Conservation (phyloP, 805 yeast species). For the Debaryomyces tyrocola region DNA sequence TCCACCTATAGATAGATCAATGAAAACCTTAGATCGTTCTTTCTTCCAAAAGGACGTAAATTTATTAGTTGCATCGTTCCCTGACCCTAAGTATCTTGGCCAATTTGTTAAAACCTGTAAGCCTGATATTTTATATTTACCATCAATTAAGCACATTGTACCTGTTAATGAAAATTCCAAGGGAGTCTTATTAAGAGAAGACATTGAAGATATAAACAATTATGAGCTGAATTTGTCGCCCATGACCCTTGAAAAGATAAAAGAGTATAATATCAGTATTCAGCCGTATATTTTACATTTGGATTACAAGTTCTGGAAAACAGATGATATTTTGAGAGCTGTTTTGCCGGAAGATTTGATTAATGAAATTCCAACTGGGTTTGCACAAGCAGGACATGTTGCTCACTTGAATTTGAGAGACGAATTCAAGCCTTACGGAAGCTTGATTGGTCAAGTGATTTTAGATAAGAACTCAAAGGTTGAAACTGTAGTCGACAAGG, state of each 20-base stretch:
- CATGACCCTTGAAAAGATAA: conserved; percentile 45
- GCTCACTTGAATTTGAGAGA: conserved; percentile 88
- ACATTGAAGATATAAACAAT: conserved; percentile 38
- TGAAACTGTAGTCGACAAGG: conserved; percentile 88
- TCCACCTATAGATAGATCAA: conserved; percentile 71
- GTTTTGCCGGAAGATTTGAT: conserved; percentile 70
- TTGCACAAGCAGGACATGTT: conserved; percentile 90
- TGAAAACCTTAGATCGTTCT: conserved; percentile 65
- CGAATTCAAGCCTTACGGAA: conserved; percentile 79
- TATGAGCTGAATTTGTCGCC: conserved; percentile 39
- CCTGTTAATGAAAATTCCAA: conserved; percentile 32
- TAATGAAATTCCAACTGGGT: conserved; percentile 84
- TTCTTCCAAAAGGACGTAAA: conserved; percentile 59
- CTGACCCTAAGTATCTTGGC: conserved; percentile 63
- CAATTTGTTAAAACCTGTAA: conserved; percentile 58
- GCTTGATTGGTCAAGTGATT: conserved; percentile 83
- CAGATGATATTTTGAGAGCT: conserved; percentile 81
- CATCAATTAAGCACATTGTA: conserved; percentile 69
- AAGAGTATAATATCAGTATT: conserved; percentile 46
- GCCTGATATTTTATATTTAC: conserved; percentile 65
- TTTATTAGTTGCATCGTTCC: conserved; percentile 67
- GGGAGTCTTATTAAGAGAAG: conserved; percentile 63
- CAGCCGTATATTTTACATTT: conserved; percentile 55
- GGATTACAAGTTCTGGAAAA: conserved; percentile 80
- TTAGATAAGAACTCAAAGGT: conserved; percentile 83